phyloP scores from a whole-genome alignment of 169 alveolate species.

The Plasmodium falciparum region DNA sequence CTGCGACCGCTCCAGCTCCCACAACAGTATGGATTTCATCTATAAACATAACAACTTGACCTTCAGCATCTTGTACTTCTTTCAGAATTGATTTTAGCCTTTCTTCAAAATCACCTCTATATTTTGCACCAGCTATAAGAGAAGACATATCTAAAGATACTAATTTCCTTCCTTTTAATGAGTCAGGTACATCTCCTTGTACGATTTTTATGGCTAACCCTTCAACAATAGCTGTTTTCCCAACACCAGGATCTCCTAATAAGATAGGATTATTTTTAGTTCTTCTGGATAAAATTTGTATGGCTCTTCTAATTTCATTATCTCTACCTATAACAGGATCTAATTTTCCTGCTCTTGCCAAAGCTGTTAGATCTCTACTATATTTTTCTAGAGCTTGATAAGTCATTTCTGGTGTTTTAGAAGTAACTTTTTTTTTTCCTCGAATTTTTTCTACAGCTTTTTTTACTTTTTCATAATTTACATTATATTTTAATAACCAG shows the following conservation, averaged over 20 bases:
- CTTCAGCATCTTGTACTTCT: conserved; percentile 92
- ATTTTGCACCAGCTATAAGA: conserved; percentile 89
- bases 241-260: conserved; percentile 93
- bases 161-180: conserved; percentile 87
- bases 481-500: conserved; percentile 83
- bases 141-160: conserved; percentile 89
- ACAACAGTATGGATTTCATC: conserved; percentile 92
- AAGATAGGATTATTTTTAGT: conserved; percentile 92
- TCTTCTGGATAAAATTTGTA: conserved; percentile 89
- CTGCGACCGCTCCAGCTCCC: conserved; percentile 94
- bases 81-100: conserved; percentile 89
- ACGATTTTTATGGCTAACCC: conserved; percentile 92
- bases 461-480: conserved; percentile 87
- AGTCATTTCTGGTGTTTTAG: conserved; percentile 89
- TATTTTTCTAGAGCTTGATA: conserved; percentile 86
- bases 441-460: conserved; percentile 87
- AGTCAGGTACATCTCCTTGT: conserved; percentile 92
- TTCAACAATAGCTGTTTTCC: conserved; percentile 93
- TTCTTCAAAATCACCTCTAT: conserved; percentile 94
- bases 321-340: conserved; percentile 93
- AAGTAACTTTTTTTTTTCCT: conserved; percentile 90
- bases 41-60: conserved; percentile 91
- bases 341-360: conserved; percentile 90
- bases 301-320: conserved; percentile 89
- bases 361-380: conserved; percentile 88